These are phyloP conservation scores for Aureobasidium namibiae DNA, from an alignment of 2,329 filamentous ascomycete species.

Conservation along the genomic window DNA sequence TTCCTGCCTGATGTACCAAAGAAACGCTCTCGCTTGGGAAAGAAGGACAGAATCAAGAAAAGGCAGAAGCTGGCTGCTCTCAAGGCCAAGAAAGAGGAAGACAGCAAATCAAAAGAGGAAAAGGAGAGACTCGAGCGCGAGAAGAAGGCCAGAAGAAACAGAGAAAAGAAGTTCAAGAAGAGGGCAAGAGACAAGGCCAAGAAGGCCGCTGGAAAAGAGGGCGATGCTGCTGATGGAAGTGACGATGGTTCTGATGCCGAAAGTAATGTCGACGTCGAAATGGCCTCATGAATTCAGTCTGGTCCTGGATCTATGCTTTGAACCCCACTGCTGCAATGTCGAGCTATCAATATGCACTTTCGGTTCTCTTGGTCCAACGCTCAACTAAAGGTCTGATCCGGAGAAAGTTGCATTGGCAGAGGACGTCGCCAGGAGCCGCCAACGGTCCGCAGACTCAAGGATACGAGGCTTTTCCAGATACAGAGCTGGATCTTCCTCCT, in stretches of 20 bases:
- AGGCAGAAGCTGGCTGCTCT: slow-evolving; percentile 18
- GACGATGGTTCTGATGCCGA: background rate
- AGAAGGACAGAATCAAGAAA: slow-evolving; percentile 24
- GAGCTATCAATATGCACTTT: background rate
- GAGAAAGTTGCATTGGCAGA: background rate
- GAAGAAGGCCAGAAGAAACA: slow-evolving; percentile 26
- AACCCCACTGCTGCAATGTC: background rate
- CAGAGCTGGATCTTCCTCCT: too few relatives aligned
- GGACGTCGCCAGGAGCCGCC: background rate
- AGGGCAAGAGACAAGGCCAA: slow-evolving; percentile 27
- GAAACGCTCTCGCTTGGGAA: slow-evolving; percentile 24
- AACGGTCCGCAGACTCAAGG: background rate
- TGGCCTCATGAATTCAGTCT: background rate
- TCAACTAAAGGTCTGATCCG: background rate
- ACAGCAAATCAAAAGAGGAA: slow-evolving; percentile 19
- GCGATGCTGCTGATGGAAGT: background rate
- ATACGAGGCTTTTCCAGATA: background rate
- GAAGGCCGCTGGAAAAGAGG: slow-evolving; percentile 19
- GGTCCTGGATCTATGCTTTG: background rate
- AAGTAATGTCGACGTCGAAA: slow-evolving; percentile 1
- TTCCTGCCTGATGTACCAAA: slow-evolving; percentile 9
- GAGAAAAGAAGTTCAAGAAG: slow-evolving; percentile 30
- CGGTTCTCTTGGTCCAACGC: background rate
- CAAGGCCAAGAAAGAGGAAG: slow-evolving; percentile 19
- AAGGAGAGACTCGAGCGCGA: slow-evolving; percentile 25